Base-by-base conservation (phyloP, 176 grass and related monocot genomes). In the Cocos nucifera region DNA sequence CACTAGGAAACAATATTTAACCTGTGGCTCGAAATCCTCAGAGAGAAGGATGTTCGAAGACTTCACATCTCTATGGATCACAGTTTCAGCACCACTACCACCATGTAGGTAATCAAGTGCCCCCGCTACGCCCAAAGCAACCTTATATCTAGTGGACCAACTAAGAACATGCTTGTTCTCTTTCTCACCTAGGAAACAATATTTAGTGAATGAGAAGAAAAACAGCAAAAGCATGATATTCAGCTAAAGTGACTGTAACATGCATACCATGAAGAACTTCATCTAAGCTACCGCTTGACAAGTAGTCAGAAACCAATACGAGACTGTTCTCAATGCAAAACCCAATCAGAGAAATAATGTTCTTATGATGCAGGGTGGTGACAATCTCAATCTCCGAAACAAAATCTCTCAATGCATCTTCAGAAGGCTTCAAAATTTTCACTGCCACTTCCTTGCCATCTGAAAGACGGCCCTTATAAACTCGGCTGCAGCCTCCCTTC, bases 31-130 rank as follows among this genome's bases (percentile, higher is more conserved):
- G 35, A 86, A 93, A 77, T 93, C 77, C 50, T 86, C 59, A 8
- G 88, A 93, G 30, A 99, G 82, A 22, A 99, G 88, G 79, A 93
- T 83, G 69, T 99, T 99, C 26, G 94, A 92, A 69, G 88, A 99
- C 48, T 99, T 99, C 6, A 99, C 77, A 82, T 99, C 94, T 74
- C 84, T 75, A 62, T 99, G 94, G 50, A 99, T 84, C 67, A 86
- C 84, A 72, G 82, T 80, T 24, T 83, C 51, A 17, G 66, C 72
- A 44, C 69, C 69, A 59, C 69, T 54, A 2, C 86, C 80, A 22
- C 56, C 63, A 80, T 99, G 94, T 26, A 99, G 72, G 81, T 83
- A 93, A 62, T 89, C 76, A 64, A 99, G 79, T 70, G 88, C 88
- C 61, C 83, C 84, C 50, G 88, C 82, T 49, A 86, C 73, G 59